These are phyloP conservation scores for Saturnispora mendoncae DNA, from an alignment of 805 yeast genomes.

Conservation along the genomic window DNA sequence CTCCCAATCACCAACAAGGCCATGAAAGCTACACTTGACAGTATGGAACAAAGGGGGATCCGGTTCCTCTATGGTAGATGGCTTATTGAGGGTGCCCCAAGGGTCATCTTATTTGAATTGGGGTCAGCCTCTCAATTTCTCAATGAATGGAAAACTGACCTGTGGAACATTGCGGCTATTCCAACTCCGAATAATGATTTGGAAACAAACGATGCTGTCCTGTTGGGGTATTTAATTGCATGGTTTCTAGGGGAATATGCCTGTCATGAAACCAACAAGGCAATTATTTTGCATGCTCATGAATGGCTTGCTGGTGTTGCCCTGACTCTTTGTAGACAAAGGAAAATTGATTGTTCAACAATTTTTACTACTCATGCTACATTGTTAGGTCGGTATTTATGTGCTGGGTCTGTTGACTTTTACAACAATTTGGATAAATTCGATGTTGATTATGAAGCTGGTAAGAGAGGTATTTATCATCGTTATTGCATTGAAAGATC, in stretches of 20 bases:
- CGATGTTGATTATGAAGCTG: slow-evolving; percentile 97
- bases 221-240: slow-evolving; percentile 87
- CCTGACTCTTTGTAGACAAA: slow-evolving; percentile 81
- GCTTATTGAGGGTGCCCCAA: slow-evolving; percentile 96
- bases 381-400: slow-evolving; percentile 82
- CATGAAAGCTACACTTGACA: slow-evolving; percentile 55
- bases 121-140: slow-evolving; percentile 60
- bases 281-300: slow-evolving; percentile 90
- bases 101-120: slow-evolving; percentile 82
- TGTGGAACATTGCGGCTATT: slow-evolving; percentile 86
- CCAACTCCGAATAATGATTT: slow-evolving; percentile 86
- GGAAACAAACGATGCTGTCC: slow-evolving; percentile 87
- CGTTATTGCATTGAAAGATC: slow-evolving; percentile 95
- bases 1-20: slow-evolving; percentile 39
- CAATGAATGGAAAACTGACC: slow-evolving; percentile 89
- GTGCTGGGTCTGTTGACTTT: slow-evolving; percentile 95
- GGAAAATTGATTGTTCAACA: slow-evolving; percentile 88
- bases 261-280: slow-evolving; percentile 73
- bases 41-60: slow-evolving; percentile 79
- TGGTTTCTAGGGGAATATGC: slow-evolving; percentile 96
- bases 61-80: slow-evolving; percentile 84
- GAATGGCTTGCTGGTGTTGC: slow-evolving; percentile 99
- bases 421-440: slow-evolving; percentile 81
- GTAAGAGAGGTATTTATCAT: slow-evolving; percentile 94
- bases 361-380: slow-evolving; percentile 98